These are phyloP conservation scores for Tulasnella sp. DNA, from an alignment of 768 basidiomycete species.

Conservation along the genomic window DNA sequence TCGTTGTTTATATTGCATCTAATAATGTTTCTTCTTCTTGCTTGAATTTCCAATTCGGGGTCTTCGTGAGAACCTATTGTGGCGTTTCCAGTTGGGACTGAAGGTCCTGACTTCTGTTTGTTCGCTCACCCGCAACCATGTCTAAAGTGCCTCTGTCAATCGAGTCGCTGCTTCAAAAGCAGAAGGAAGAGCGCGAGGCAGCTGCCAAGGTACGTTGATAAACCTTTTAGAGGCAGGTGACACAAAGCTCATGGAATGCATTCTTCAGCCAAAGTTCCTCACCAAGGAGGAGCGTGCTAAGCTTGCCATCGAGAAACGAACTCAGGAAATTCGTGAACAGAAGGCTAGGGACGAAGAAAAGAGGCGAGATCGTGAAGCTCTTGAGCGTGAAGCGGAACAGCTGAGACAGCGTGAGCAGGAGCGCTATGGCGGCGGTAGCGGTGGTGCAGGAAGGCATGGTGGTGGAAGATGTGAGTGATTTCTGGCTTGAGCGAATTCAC, in stretches of 20 bases:
- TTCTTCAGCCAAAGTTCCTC: conserved; percentile 81
- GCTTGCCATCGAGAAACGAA: conserved; percentile 81
- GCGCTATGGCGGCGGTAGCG: conserved; percentile 41
- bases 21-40: not conserved
- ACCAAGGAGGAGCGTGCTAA: conserved; percentile 87
- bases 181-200: conserved; percentile 83
- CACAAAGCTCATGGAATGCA: not conserved
- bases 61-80: not conserved
- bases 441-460: conserved; percentile 33
- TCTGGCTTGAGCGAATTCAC: conserved; percentile 16
- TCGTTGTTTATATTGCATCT: not conserved
- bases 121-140: conserved; percentile 6
- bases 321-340: conserved; percentile 73
- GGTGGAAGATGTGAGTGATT: conserved; percentile 40
- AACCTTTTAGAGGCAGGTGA: not conserved
- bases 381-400: conserved; percentile 74
- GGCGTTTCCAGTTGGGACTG: not conserved
- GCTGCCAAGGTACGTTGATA: conserved; percentile 66
- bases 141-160: conserved; percentile 73
- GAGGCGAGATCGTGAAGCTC: conserved; percentile 56
- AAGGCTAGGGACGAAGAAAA: conserved; percentile 60
- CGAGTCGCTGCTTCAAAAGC: conserved; percentile 78
- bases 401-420: conserved; percentile 46
- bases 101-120: not conserved
- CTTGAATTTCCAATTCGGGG: not conserved